phyloP scores from a whole-genome alignment of 1,284 basidiomycete genomes.

The Omphalotus olearius region DNA sequence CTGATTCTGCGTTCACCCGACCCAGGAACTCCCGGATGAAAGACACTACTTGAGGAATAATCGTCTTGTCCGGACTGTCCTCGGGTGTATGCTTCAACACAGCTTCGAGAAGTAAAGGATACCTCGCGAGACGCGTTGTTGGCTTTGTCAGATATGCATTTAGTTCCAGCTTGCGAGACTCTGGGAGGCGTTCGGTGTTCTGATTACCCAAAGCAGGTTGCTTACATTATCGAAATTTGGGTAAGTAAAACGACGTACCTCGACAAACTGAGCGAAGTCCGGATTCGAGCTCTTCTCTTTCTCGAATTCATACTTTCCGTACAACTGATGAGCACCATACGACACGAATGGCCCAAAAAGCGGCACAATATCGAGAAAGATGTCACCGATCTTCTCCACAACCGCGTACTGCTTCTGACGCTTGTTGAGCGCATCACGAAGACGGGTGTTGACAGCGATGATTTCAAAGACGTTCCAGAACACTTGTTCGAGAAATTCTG shows the following conservation, averaged over 20 bases:
- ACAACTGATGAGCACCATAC: conserved; percentile 96
- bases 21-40: conserved; percentile 82
- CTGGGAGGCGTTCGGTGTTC: conserved; percentile 89
- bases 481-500: conserved; percentile 90
- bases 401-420: conserved; percentile 94
- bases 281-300: conserved; percentile 94
- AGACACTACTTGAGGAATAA: conserved; percentile 76
- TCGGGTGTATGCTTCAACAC: conserved; percentile 93
- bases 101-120: conserved; percentile 91
- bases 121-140: conserved; percentile 93
- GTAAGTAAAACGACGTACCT: conserved; percentile 49
- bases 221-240: neutral
- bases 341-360: conserved; percentile 90
- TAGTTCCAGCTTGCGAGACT: conserved; percentile 94
- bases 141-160: conserved; percentile 99
- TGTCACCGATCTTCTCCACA: conserved; percentile 90
- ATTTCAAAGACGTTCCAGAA: conserved; percentile 99
- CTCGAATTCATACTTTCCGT: conserved; percentile 99
- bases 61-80: conserved; percentile 84
- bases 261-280: conserved; percentile 95
- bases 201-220: conserved; percentile 25
- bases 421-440: conserved; percentile 93
- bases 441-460: conserved; percentile 83
- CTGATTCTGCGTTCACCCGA: conserved; percentile 90
- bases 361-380: conserved; percentile 85